Conservation (phyloP, 768 basidiomycete species). For the Russula sp. region DNA sequence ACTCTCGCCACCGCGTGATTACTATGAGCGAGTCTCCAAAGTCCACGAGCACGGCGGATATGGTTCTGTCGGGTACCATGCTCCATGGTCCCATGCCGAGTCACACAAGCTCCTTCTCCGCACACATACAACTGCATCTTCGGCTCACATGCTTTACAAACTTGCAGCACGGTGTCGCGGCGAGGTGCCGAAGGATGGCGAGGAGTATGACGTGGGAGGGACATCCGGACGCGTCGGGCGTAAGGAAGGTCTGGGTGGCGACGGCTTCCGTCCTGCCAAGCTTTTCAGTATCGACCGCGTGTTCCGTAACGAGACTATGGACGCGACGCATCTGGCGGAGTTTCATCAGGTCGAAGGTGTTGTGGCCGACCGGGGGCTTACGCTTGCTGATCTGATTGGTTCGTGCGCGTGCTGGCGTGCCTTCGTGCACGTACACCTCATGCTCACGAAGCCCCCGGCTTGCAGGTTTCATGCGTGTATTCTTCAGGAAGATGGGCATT, state of each 20-base stretch:
- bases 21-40: slow-evolving; percentile 77
- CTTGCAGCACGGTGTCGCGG: slow-evolving; percentile 81
- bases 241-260: slow-evolving; percentile 36
- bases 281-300: slow-evolving; percentile 97
- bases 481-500: slow-evolving; percentile 98
- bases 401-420: background rate
- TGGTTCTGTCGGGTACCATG: slow-evolving; percentile 94
- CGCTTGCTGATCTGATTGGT: slow-evolving; percentile 95
- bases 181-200: slow-evolving; percentile 42
- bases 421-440: background rate
- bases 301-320: slow-evolving; percentile 97
- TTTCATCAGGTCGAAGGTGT: slow-evolving; percentile 99
- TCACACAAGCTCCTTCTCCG: slow-evolving; percentile 87
- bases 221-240: slow-evolving; percentile 38
- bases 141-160: slow-evolving; percentile 89
- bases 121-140: slow-evolving; percentile 95
- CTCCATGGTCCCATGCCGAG: slow-evolving; percentile 92
- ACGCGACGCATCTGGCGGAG: slow-evolving; percentile 96
- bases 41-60: slow-evolving; percentile 85
- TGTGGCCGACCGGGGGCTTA: slow-evolving; percentile 88
- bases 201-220: slow-evolving; percentile 20
- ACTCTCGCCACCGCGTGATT: slow-evolving; percentile 68
- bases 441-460: background rate
- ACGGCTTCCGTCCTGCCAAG: slow-evolving; percentile 88
- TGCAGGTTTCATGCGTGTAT: slow-evolving; percentile 94